These are phyloP conservation scores for Suhomyces sp. DNA, from an alignment of 805 yeast species.

Conservation along the genomic window DNA sequence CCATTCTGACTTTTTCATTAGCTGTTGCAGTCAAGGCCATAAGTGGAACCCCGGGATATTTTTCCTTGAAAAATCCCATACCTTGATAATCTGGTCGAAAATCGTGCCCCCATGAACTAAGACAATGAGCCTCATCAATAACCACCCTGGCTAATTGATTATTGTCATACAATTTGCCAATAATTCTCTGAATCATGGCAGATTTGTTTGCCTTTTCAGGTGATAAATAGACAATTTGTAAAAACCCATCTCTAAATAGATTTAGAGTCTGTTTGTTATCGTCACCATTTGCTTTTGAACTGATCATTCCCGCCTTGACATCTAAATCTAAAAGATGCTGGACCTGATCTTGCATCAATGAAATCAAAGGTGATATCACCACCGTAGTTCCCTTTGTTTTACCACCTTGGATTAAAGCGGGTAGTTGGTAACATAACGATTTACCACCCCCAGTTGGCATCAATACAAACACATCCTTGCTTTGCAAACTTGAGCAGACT, in stretches of 20 bases:
- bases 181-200: conserved; percentile 60
- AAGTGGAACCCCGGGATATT: conserved; percentile 79
- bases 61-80: conserved; percentile 65
- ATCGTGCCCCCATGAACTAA: conserved; percentile 98
- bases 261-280: conserved; percentile 65
- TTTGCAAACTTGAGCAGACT: conserved; percentile 68
- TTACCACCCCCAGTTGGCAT: conserved; percentile 99
- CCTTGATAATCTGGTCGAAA: conserved; percentile 94
- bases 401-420: conserved; percentile 80
- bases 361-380: conserved; percentile 91
- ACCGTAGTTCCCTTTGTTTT: conserved; percentile 79
- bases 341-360: conserved; percentile 97
- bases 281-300: conserved; percentile 65
- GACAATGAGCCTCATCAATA: conserved; percentile 98
- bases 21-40: conserved; percentile 99
- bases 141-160: conserved; percentile 77
- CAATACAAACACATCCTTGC: conserved; percentile 86
- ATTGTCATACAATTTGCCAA: conserved; percentile 54
- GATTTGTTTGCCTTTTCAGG: conserved; percentile 93
- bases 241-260: conserved; percentile 59
- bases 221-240: conserved; percentile 80
- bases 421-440: conserved; percentile 91
- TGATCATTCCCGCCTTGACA: conserved; percentile 84
- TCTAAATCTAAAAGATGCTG: conserved; percentile 66
- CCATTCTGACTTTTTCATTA: conserved; percentile 82